Conservation (phyloP, 2,329 filamentous ascomycete species). For the Fusarium hostae region DNA sequence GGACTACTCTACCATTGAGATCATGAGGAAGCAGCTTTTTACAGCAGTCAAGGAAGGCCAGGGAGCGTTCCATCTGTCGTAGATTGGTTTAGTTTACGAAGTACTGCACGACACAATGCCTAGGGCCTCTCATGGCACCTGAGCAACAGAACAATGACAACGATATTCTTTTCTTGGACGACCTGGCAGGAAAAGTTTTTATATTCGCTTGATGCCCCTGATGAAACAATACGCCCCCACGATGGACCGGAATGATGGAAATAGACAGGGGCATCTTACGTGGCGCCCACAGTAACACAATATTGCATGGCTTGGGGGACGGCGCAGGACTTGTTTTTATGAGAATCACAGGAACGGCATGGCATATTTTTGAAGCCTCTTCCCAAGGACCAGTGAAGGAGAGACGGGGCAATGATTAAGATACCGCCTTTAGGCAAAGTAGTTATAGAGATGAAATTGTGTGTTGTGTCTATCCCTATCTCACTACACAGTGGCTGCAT, state of each 20-base stretch:
- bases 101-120: conserved; percentile 4
- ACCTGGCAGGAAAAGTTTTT: conserved; percentile 32
- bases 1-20: conserved; percentile 84
- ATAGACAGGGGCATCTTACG: conserved; percentile 40
- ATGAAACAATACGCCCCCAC: conserved; percentile 39
- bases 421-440: conserved; percentile 37
- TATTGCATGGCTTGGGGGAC: conserved; percentile 42
- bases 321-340: conserved; percentile 39
- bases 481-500: background rate
- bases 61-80: conserved; percentile 96
- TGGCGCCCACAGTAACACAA: conserved; percentile 30
- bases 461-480: conserved; percentile 12
- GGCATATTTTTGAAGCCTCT: conserved; percentile 26
- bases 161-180: conserved; percentile 21
- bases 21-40: conserved; percentile 81
- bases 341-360: conserved; percentile 35
- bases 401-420: conserved; percentile 23
- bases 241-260: conserved; percentile 40
- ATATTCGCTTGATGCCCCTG: conserved; percentile 36
- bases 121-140: background rate
- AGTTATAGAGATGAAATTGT: conserved; percentile 45
- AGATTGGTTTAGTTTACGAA: conserved; percentile 40
- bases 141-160: conserved; percentile 15
- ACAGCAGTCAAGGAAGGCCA: conserved; percentile 95
- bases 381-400: conserved; percentile 9